phyloP scores from a whole-genome alignment of 2,329 filamentous ascomycete genomes.

The Sclerotinia sclerotiorum region DNA sequence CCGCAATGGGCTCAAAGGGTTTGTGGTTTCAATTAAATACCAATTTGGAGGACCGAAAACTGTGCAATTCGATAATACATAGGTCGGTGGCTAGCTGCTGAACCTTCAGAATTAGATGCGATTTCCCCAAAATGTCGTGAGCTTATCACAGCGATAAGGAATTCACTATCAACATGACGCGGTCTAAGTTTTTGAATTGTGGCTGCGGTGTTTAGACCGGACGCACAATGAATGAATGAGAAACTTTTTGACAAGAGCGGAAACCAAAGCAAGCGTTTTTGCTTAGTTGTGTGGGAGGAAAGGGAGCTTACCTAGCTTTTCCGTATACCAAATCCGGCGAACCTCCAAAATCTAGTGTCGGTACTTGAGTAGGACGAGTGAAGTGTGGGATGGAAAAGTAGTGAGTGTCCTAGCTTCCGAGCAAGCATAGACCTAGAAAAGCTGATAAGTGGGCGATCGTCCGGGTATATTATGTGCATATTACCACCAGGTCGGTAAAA shows the following conservation, averaged over 20 bases:
- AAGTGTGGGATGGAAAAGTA: background rate
- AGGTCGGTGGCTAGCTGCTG: background rate
- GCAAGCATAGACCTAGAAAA: background rate
- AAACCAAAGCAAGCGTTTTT: background rate
- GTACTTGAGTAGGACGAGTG: background rate
- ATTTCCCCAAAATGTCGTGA: background rate
- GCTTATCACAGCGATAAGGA: background rate
- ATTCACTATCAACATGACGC: slow-evolving; percentile 9
- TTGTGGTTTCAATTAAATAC: background rate
- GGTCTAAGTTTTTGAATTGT: background rate
- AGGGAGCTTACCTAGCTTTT: background rate
- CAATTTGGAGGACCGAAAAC: background rate
- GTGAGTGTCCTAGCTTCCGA: background rate
- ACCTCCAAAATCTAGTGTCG: no score
- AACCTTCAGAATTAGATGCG: background rate
- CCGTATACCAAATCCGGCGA: no score
- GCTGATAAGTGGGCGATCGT: background rate
- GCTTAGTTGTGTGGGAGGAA: background rate
- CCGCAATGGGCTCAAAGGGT: slow-evolving; percentile 5
- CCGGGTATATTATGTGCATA: background rate
- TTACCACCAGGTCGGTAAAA: background rate
- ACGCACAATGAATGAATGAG: background rate
- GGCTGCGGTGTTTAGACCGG: background rate
- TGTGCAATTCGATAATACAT: background rate
- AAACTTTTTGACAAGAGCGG: background rate